These are phyloP conservation scores for Metarhizium anisopliae DNA, from an alignment of 2,329 filamentous ascomycete genomes.

Conservation along the genomic window DNA sequence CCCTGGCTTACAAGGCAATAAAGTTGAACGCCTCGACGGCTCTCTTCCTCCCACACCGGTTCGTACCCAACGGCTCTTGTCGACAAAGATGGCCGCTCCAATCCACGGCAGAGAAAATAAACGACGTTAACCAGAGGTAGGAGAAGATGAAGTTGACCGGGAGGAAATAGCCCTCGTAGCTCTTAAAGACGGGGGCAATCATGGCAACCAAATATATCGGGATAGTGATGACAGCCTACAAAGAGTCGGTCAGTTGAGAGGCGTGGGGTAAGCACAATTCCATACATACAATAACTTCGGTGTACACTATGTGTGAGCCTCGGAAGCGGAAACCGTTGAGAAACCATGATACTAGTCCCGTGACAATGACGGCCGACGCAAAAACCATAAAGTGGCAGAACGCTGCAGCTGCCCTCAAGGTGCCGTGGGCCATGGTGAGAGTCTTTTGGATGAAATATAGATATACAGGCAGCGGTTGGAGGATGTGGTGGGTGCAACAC, in stretches of 20 bases:
- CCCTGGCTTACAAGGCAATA: conserved; percentile 14
- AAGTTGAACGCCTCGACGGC: conserved; percentile 16
- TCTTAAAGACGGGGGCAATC: conserved; percentile 10
- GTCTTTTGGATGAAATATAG: neutral
- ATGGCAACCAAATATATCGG: conserved; percentile 12
- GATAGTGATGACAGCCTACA: conserved; percentile 14
- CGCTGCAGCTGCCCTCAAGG: neutral
- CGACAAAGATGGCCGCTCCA: conserved; percentile 11
- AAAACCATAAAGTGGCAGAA: conserved; percentile 14
- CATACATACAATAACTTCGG: conserved; percentile 14
- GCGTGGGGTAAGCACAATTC: neutral
- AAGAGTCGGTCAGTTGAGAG: neutral
- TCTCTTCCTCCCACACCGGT: conserved; percentile 12
- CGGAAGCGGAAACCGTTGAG: conserved; percentile 8
- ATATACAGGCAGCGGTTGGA: neutral
- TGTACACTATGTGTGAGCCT: conserved; percentile 13
- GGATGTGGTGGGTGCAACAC: neutral
- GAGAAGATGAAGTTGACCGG: conserved; percentile 15
- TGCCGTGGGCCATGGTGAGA: neutral
- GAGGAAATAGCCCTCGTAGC: conserved; percentile 13
- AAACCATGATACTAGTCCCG: conserved; percentile 15
- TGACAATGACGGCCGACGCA: conserved; percentile 14
- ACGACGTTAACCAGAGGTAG: conserved; percentile 18
- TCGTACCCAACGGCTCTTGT: neutral
- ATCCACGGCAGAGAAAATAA: conserved; percentile 16